Conservation (phyloP, 2,329 filamentous ascomycete genomes). For the Neonectria coccinea region DNA sequence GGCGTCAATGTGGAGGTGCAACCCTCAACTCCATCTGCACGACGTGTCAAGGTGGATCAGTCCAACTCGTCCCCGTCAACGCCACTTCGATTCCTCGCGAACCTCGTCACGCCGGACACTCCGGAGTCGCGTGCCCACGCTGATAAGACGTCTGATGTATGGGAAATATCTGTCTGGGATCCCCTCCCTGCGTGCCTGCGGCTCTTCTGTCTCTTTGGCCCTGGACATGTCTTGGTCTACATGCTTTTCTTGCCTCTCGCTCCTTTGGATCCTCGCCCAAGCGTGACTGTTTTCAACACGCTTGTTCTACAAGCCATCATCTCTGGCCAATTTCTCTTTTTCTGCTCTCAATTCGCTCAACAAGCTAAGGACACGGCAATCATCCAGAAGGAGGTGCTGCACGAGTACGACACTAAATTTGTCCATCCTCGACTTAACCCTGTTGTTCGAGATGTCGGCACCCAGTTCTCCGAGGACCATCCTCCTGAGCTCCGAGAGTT, state of each 20-base stretch:
- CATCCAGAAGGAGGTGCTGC: constrained; percentile 90
- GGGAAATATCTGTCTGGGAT: constrained; percentile 95
- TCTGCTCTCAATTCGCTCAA: constrained; percentile 81
- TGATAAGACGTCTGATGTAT: constrained; percentile 85
- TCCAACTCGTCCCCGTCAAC: constrained; percentile 78
- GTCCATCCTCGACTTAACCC: constrained; percentile 91
- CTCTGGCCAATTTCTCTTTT: constrained; percentile 79
- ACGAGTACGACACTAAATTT: constrained; percentile 96
- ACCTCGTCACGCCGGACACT: constrained; percentile 73
- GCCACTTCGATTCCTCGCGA: constrained; percentile 79
- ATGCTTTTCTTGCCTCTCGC: constrained; percentile 86
- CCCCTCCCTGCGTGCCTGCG: constrained; percentile 85
- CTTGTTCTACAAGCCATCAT: constrained; percentile 81
- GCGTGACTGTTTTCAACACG: constrained; percentile 85
- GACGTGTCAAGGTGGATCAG: constrained; percentile 83
- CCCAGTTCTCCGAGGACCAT: constrained; percentile 73
- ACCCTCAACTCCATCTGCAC: constrained; percentile 85
- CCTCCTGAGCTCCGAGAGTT: constrained; percentile 56
- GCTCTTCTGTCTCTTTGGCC: constrained; percentile 91
- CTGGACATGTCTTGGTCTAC: constrained; percentile 92
- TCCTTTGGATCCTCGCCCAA: constrained; percentile 81
- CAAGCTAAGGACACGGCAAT: constrained; percentile 87
- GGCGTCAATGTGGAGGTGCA: constrained; percentile 83
- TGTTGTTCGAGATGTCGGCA: constrained; percentile 80
- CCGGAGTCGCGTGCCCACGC: constrained; percentile 89